Conservation (phyloP, 495 filamentous ascomycete species). For the Trichocladium antarcticum region DNA sequence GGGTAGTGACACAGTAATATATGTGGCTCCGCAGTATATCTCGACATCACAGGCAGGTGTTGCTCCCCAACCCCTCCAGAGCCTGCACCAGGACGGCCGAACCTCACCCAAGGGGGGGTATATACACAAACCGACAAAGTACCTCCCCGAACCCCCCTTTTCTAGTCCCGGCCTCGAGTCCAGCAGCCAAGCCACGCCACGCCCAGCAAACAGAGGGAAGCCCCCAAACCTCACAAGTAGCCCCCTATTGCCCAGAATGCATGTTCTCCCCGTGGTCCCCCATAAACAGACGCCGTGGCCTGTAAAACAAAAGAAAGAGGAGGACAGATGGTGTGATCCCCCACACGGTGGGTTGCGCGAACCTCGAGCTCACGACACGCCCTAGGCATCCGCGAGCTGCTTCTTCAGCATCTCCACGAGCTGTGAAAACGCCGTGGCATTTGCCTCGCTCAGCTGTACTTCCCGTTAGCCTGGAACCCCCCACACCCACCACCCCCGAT, state of each 20-base stretch:
- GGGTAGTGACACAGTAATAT: too few relatives aligned
- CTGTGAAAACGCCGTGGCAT: slow-evolving; percentile 33
- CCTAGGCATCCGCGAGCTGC: slow-evolving; percentile 24
- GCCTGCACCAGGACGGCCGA: not conserved
- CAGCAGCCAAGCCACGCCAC: not conserved
- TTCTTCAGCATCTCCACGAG: slow-evolving; percentile 33
- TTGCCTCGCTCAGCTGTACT: slow-evolving; percentile 35
- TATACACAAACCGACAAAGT: slow-evolving; percentile 4
- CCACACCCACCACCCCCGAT: too few relatives aligned
- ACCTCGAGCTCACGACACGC: too few relatives aligned
- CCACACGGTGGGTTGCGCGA: too few relatives aligned
- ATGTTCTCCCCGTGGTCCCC: not conserved
- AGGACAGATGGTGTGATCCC: not conserved
- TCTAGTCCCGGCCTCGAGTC: not conserved
- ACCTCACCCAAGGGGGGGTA: not conserved
- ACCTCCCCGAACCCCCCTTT: not conserved
- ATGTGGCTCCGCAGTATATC: too few relatives aligned
- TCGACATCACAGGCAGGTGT: not conserved
- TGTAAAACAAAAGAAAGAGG: not conserved
- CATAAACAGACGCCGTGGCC: not conserved
- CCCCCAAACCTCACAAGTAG: not conserved
- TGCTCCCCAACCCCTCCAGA: not conserved
- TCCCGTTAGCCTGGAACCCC: not conserved
- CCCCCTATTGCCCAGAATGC: slow-evolving; percentile 3
- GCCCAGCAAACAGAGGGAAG: not conserved